Base-by-base conservation (phyloP, 495 filamentous ascomycete species). In the Cudoniella acicularis region DNA sequence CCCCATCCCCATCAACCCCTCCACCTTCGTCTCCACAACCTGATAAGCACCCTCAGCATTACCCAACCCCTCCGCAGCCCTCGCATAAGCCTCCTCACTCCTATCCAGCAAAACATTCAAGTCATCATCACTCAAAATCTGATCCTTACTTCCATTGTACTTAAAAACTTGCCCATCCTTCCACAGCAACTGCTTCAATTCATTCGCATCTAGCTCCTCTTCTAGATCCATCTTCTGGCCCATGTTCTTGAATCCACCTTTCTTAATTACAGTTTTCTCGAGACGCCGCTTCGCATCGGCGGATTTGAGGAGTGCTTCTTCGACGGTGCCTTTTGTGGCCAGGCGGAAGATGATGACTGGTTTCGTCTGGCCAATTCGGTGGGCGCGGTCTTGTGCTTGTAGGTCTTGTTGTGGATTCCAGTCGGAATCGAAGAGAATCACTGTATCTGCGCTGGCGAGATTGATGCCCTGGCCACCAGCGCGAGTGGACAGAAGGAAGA, bases 331-430 rank as follows among this genome's bases (percentile, higher is more conserved):
- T 65, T 92, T 91, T 0, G 94, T 98, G 0, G 94, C 94, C 13
- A 98, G 82, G 4, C 94, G 88, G 73, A 94, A 98, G n/a, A 98
- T 87, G 20, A 98, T 83, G 6, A 98, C 94, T 0, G 92, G 92
- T 20, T 85, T 81, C 30, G 85, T 96, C 69, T 98, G 94, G 0
- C 94, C 94, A 52, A 98, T 98, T 30, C 94, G 85, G 67, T 98
- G 94, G 1, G 89, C 91, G 18, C 94, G 89, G 65, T 98, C 94
- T 70, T 96, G 91, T 0, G 94, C 94, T 69, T 98, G 94, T 16
- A 98, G 79, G 72, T 98, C 94, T 67, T 96, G 91, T 70, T 98
- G 94, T 0, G 94, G 94, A 67, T 98, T 98, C 93, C 94, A 98
- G 70, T 98, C 94, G 25, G 83, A 89, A 71, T 99, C 94, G 60